These are phyloP conservation scores for Phytophthora parvispora DNA, from an alignment of 352 stramenopile species.

Conservation along the genomic window DNA sequence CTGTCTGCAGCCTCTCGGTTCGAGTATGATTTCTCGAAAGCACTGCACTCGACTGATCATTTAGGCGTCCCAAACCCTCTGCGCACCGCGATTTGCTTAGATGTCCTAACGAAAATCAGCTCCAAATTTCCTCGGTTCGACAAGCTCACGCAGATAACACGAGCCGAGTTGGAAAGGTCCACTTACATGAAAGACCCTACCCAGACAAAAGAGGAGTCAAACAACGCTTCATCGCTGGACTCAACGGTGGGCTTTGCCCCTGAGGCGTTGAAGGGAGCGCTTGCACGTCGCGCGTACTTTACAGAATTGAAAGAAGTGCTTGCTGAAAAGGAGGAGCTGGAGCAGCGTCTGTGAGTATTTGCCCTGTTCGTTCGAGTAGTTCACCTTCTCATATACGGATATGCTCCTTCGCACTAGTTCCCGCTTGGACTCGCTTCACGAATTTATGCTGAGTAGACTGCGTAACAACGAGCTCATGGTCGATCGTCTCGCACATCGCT, in stretches of 20 bases:
- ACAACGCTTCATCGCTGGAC: neutral
- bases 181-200: constrained; percentile 48
- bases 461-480: constrained; percentile 75
- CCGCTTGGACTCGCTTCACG: constrained; percentile 53
- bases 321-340: constrained; percentile 41
- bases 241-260: constrained; percentile 7
- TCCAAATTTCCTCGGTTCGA: constrained; percentile 62
- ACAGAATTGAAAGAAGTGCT: constrained; percentile 58
- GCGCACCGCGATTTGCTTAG: constrained; percentile 67
- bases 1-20: constrained; percentile 37
- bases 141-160: constrained; percentile 42
- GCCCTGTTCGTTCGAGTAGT: neutral
- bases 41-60: constrained; percentile 63
- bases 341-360: constrained; percentile 45
- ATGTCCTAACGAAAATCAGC: constrained; percentile 55
- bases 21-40: constrained; percentile 57
- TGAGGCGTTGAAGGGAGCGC: constrained; percentile 23
- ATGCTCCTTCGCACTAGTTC: constrained; percentile 15
- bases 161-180: constrained; percentile 45
- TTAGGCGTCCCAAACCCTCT: constrained; percentile 65
- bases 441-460: constrained; percentile 66
- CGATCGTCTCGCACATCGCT: constrained; percentile 62
- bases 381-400: neutral
- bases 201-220: neutral
- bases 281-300: constrained; percentile 65